Evolutionary conservation across 805 yeast genomes (phyloP), one percentile per base, ranked within the genome.

Genomic region (Clavispora vitiphila): DNA sequence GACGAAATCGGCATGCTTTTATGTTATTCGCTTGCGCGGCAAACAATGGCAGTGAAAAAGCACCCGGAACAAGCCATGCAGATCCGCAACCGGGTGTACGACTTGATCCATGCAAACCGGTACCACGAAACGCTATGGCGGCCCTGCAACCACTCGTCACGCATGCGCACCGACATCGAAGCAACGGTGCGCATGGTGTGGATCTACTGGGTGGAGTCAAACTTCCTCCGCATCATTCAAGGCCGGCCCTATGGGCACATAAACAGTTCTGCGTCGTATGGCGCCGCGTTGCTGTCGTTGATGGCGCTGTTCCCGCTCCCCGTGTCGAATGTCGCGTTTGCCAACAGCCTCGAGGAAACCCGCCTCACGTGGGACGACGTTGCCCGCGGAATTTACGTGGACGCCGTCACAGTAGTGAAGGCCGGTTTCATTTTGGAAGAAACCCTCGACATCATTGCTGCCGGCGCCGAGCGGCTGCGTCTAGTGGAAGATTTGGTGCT

Each of bases 1-100:
- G 56, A 56, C 36, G 57, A 57, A 18, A 47, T 60, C 26, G 65
- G 63, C 8, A 53, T 60, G 50, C 37, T 61, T 7, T 36, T 58
- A 12, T 49, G 57, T 23, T 55, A 48, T 26, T 39, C 48, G n/a
- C 48, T 62, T 38, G 34, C 51, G 12, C 38, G 51, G 8, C 55
- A 52, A 12, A 45, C 52, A 2, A 39, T 47, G 5, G 19, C 39
- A 7, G 40, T 54, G 8, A 26, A 40, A 27, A 38, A 38, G 39
- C 46, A 49, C 37, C 38, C 46, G 1, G 30, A 36, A 7, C 40
- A 46, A 19, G 37, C 49, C 7, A 39, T 41, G 16, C 54, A 54
- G 8, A 39, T 49, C 23, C 47, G 47, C 35, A 30, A 41, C 20
- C 53, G 48, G 38, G 53, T 59, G 5, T 54, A 51, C 52, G 47